A percentile compares a stretch with the other conserved stretches of the same genome.
Evolutionary conservation across 805 yeast species (phyloP).

Genomic region (Candida peoriensis): DNA sequence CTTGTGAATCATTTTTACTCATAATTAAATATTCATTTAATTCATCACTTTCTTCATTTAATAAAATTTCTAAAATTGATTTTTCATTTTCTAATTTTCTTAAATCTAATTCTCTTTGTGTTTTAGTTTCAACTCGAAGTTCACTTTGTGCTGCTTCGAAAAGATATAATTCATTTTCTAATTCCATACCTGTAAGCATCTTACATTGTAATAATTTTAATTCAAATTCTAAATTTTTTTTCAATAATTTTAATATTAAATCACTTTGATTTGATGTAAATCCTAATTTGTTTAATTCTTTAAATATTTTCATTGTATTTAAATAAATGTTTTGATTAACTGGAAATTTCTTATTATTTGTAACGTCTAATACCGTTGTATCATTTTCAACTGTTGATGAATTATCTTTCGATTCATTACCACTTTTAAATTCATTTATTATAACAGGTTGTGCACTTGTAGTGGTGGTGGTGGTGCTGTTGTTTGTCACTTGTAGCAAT

Average conservation of each 20-base stretch:
- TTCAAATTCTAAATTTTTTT: conserved; percentile 29
- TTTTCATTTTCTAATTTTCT: conserved; percentile 62
- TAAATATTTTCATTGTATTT: conserved; percentile 59
- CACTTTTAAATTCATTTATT: no score
- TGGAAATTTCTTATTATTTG: no score
- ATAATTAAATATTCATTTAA: conserved; percentile 55
- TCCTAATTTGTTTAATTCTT: conserved; percentile 49
- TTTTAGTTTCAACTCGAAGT: conserved; percentile 68
- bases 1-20: conserved; percentile 70
- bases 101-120: conserved; percentile 64
- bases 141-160: conserved; percentile 93
- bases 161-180: conserved; percentile 83
- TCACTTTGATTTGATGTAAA: conserved; percentile 60
- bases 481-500: no score
- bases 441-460: no score
- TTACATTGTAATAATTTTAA: conserved; percentile 28
- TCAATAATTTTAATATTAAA: conserved; percentile 42
- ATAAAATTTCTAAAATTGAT: conserved; percentile 65
- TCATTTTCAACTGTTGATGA: no score
- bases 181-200: conserved; percentile 47
- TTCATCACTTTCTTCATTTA: conserved; percentile 71
- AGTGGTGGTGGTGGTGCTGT: no score
- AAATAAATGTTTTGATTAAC: conserved; percentile 26
- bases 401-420: no score
- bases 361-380: no score